A percentile compares a stretch with the other conserved stretches of the same genome.
These are phyloP conservation scores for Leptographium wingfieldii DNA, from an alignment of 2,329 filamentous ascomycete genomes.

Conservation along the genomic window DNA sequence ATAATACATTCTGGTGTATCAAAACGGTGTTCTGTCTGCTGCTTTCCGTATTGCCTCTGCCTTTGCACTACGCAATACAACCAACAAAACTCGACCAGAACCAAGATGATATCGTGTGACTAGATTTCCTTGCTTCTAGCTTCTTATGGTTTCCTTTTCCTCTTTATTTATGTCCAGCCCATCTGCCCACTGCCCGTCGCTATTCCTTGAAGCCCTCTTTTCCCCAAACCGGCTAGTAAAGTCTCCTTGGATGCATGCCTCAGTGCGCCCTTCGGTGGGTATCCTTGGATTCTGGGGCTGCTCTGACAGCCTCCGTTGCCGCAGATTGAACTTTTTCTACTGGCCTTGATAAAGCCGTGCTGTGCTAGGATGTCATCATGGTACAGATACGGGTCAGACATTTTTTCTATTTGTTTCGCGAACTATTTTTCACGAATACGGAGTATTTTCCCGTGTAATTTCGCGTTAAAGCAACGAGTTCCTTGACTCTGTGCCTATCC, in stretches of 20 bases:
- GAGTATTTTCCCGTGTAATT: background rate
- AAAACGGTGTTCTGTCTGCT: background rate
- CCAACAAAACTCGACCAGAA: background rate
- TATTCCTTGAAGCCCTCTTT: background rate
- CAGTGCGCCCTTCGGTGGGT: constrained; percentile 15
- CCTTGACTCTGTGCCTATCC: background rate
- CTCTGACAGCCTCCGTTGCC: constrained; percentile 44
- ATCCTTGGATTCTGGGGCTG: constrained; percentile 44
- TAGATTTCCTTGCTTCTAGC: background rate
- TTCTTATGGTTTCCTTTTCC: too few relatives aligned
- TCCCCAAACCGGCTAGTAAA: constrained; percentile 35
- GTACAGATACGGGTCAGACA: constrained; percentile 59
- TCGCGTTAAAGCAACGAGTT: background rate
- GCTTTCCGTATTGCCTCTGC: background rate
- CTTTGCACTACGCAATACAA: background rate
- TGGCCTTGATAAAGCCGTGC: constrained; percentile 51
- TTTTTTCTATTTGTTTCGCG: constrained; percentile 9
- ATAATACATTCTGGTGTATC: background rate
- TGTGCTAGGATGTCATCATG: constrained; percentile 38
- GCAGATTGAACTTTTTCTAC: constrained; percentile 34
- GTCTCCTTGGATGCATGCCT: constrained; percentile 33
- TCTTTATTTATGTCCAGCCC: background rate
- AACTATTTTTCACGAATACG: background rate
- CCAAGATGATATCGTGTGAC: too few relatives aligned
- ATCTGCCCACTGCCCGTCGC: background rate